These are phyloP conservation scores for Erysimum cheiri DNA, from an alignment of 441 rosid species.

Conservation along the genomic window DNA sequence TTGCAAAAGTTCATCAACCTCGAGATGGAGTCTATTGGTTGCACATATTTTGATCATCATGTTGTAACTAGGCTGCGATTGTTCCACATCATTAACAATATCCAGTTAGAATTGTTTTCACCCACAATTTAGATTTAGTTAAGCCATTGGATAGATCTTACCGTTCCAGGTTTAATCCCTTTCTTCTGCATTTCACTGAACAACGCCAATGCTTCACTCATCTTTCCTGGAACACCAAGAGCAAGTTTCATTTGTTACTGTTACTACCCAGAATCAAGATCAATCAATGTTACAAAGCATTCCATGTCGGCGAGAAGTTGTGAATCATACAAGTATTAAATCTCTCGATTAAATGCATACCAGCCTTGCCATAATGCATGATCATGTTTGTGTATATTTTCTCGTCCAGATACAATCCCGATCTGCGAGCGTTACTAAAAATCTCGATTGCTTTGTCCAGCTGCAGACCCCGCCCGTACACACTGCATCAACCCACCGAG, in stretches of 20 bases:
- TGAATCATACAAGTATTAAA: neutral
- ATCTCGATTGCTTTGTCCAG: conserved; percentile 75
- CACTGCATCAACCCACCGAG: conserved; percentile 56
- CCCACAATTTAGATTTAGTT: neutral
- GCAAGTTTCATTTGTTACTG: conserved; percentile 14
- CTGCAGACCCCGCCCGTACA: conserved; percentile 65
- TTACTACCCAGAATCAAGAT: conserved; percentile 20
- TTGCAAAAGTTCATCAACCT: conserved; percentile 61
- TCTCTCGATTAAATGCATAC: conserved; percentile 43
- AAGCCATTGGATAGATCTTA: conserved; percentile 25
- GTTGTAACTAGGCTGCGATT: conserved; percentile 74
- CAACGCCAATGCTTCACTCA: conserved; percentile 60
- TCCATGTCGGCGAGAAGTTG: neutral
- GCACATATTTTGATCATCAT: conserved; percentile 68
- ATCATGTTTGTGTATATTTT: conserved; percentile 82
- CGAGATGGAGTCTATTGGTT: conserved; percentile 47
- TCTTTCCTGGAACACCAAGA: conserved; percentile 62
- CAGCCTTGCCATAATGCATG: conserved; percentile 76
- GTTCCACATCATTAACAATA: neutral
- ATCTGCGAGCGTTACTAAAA: conserved; percentile 55
- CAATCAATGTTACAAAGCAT: neutral
- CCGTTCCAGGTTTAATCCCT: conserved; percentile 82
- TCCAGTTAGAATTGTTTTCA: neutral
- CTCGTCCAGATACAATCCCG: conserved; percentile 68
- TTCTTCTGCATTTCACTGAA: conserved; percentile 72